Percentiles rank a stretch among this genome's conserved stretches.
Conservation (phyloP, 768 basidiomycete genomes). For the Cystofilobasidium capitatum region DNA sequence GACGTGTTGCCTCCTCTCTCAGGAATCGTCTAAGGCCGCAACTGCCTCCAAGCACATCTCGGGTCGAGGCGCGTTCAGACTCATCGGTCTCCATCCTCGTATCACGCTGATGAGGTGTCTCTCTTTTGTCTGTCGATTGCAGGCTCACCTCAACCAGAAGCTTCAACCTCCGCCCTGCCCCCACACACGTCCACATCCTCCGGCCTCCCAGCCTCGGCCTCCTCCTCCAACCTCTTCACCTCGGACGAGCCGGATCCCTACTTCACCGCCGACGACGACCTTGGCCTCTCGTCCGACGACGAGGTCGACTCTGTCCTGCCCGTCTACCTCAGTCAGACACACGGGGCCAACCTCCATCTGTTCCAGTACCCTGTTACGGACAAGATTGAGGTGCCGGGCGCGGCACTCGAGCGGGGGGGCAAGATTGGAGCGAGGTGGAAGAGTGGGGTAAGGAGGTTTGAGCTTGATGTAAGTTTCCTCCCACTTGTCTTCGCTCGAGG, state of each 20-base stretch:
- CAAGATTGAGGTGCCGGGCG: conserved; percentile 33
- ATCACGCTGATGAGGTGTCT: too few species aligned
- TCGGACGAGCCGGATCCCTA: neutral
- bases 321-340: conserved; percentile 37
- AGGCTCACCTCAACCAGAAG: neutral
- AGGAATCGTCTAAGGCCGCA: neutral
- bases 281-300: conserved; percentile 28
- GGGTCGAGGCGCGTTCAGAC: neutral
- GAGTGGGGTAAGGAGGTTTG: conserved; percentile 34
- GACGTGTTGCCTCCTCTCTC: neutral
- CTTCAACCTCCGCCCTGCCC: neutral
- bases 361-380: conserved; percentile 37
- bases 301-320: conserved; percentile 37
- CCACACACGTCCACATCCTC: neutral
- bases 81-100: neutral
- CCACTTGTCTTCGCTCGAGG: neutral
- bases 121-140: neutral
- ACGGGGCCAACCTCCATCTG: conserved; percentile 34
- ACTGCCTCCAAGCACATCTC: neutral
- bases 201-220: neutral
- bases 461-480: conserved; percentile 33
- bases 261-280: too few species aligned
- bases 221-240: neutral
- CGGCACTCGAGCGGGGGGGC: conserved; percentile 33
- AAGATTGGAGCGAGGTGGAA: conserved; percentile 37